Conservation (phyloP, 2,329 filamentous ascomycete species). For the Diaporthe sp. region DNA sequence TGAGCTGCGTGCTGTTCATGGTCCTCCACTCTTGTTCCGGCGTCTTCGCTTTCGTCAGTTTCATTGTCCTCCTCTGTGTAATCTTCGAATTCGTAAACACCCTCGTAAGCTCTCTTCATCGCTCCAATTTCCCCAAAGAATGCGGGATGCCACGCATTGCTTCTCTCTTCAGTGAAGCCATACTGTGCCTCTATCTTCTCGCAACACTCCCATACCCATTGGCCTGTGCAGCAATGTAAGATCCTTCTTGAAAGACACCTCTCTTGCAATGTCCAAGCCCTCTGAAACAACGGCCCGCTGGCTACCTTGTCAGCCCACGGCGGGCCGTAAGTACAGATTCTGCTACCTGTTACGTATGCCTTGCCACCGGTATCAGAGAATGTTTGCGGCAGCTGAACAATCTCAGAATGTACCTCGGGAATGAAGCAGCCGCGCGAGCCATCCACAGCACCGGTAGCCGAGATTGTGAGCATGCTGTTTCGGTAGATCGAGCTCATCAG, state of each 20-base stretch:
- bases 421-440: constrained; percentile 22
- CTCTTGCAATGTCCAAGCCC: constrained; percentile 19
- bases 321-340: background rate
- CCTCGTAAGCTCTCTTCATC: constrained; percentile 6
- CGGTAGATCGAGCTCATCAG: constrained; percentile 33
- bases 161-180: background rate
- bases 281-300: background rate
- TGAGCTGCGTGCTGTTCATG: background rate
- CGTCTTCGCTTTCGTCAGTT: background rate
- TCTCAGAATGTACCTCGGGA: constrained; percentile 1
- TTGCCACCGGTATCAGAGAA: constrained; percentile 7
- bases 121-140: background rate
- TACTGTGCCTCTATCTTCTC: constrained; percentile 8
- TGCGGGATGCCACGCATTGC: background rate
- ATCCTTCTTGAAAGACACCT: constrained; percentile 11
- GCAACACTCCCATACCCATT: constrained; percentile 20
- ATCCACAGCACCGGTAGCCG: constrained; percentile 25
- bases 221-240: background rate
- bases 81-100: constrained; percentile 11
- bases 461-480: constrained; percentile 12
- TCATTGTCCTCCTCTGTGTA: background rate
- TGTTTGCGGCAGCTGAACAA: constrained; percentile 4
- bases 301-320: constrained; percentile 11
- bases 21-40: background rate
- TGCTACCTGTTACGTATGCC: constrained; percentile 11